Evolutionary conservation across 768 basidiomycete species (phyloP).

Genomic region (Lentinula boryana): DNA sequence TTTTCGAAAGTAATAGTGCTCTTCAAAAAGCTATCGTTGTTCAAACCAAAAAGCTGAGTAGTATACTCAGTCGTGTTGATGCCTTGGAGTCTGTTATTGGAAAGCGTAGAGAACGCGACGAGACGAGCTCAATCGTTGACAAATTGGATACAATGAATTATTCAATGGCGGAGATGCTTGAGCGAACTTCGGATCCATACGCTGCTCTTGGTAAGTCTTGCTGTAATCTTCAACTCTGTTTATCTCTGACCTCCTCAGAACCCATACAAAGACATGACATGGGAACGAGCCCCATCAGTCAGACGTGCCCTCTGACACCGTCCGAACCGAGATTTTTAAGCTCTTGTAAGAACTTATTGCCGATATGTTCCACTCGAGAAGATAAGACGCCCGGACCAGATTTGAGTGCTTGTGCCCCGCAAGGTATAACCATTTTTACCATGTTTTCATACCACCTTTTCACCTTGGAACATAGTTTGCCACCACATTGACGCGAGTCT

Average conservation of each 20-base stretch:
- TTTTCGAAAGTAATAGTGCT: not conserved
- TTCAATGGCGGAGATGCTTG: conserved; percentile 1
- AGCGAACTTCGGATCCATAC: not conserved
- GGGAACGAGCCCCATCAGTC: not conserved
- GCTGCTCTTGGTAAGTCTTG: not conserved
- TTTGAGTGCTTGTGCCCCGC: not conserved
- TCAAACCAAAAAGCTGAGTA: not conserved
- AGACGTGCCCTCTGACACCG: not conserved
- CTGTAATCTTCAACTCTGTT: not conserved
- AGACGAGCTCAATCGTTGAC: not conserved
- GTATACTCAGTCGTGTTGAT: not conserved
- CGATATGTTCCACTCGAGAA: not conserved
- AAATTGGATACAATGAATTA: not conserved
- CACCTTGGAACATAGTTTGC: not conserved
- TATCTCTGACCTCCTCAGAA: not conserved
- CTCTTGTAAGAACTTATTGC: not conserved
- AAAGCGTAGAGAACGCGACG: not conserved
- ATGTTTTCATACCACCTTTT: not conserved
- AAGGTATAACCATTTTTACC: not conserved
- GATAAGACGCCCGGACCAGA: not conserved
- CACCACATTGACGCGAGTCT: not conserved
- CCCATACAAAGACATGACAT: not conserved
- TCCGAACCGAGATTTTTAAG: not conserved
- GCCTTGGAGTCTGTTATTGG: not conserved
- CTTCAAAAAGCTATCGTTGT: not conserved